phyloP scores from a whole-genome alignment of 208 protist genomes.

The Novymonas esmeraldas region DNA sequence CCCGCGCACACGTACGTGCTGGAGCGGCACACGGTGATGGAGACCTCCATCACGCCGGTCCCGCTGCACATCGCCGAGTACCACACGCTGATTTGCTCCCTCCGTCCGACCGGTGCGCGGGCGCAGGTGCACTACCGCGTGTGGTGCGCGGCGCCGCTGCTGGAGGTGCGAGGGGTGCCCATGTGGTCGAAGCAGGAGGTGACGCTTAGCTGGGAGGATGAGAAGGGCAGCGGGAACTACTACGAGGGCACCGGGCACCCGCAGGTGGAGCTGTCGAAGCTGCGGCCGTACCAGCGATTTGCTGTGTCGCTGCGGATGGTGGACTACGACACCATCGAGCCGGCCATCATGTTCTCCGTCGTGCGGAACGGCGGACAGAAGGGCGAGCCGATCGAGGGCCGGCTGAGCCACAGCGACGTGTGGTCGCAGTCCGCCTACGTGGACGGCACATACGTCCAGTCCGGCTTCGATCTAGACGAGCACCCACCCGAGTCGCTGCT shows the following conservation, averaged over 20 bases:
- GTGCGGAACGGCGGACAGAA: constrained; percentile 45
- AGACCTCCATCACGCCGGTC: constrained; percentile 37
- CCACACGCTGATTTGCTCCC: constrained; percentile 66
- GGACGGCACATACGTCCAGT: constrained; percentile 55
- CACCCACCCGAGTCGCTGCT: constrained; percentile 62
- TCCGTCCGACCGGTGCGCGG: constrained; percentile 38
- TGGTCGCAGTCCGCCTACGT: constrained; percentile 77
- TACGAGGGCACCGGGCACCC: constrained; percentile 75
- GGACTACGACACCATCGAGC: constrained; percentile 53
- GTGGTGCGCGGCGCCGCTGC: constrained; percentile 60
- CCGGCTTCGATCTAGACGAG: constrained; percentile 45
- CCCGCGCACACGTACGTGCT: constrained; percentile 35
- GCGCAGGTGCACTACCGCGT: constrained; percentile 55
- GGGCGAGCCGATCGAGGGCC: constrained; percentile 61
- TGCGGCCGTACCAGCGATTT: constrained; percentile 47
- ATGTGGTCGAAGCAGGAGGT: constrained; percentile 60
- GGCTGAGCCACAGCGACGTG: constrained; percentile 52
- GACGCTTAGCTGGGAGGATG: constrained; percentile 41
- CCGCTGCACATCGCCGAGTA: constrained; percentile 24
- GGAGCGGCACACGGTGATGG: constrained; percentile 32
- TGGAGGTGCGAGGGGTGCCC: constrained; percentile 45
- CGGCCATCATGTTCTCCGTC: constrained; percentile 75
- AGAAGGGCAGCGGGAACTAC: constrained; percentile 62
- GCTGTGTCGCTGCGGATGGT: constrained; percentile 64
- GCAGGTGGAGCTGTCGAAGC: constrained; percentile 78